Base-by-base conservation (phyloP, 2,329 filamentous ascomycete species). In the Penicillium verrucosum region DNA sequence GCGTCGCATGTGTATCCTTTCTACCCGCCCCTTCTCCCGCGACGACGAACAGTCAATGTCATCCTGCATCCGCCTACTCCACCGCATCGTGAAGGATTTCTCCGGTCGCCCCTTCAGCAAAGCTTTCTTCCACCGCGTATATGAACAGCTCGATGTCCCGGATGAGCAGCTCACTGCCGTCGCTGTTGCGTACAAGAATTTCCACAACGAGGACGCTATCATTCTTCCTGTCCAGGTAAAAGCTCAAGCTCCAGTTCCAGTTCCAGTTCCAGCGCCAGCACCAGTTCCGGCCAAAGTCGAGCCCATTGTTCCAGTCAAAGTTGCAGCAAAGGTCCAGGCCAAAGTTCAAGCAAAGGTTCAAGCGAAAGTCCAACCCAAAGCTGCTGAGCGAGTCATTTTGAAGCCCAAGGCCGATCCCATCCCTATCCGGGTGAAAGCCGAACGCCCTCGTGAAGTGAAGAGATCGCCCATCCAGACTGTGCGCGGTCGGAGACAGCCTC, bases 61-160 rank as follows among this genome's bases (percentile, higher is more conserved):
- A 16, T 76, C 75, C 12, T 77, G 75, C 57, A 68, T 76, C 4
- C 66, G 69, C 12, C 69, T 78, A 14, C 66, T 78, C n/a, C 67
- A 73, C 56, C 73, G 74, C 45, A 73, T 73, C 23, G 72, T 77
- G 61, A 57, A 60, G 23, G 74, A 76, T 56, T 76, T 74, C 59
- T 68, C 72, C 46, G 73, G 75, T 34, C 73, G 74, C 6, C 73
- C 73, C 5, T 76, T 78, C 59, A 77, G 73, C 64, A 73, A 73
- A 54, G 72, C 68, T 5, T 78, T 78, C 56, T 75, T 78, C 59
- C 70, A 74, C 48, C 70, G 75, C 29, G 70, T 76, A 21, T 78
- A 78, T 55, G 73, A 77, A 40, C 74, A 78, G 38, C 58, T 77
- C 1, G 64, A 75, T 48, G 68, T 78, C 3, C 60, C 64, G 5